These are phyloP conservation scores for Eutrema salsugineum DNA, from an alignment of 441 rosid species.

Conservation along the genomic window DNA sequence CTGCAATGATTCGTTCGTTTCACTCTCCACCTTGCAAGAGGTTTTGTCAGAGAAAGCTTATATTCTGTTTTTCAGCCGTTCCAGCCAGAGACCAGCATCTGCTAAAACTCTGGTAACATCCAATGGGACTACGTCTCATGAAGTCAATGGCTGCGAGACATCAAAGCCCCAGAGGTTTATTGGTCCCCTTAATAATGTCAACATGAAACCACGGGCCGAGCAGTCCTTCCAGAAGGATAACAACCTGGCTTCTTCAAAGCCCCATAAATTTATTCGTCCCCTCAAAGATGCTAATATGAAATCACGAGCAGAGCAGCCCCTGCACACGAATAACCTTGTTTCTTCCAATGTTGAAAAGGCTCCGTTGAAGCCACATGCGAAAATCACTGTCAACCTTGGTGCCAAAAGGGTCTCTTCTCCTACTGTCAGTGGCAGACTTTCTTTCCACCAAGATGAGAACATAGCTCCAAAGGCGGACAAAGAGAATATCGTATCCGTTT, in stretches of 20 bases:
- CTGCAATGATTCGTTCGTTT: constrained; percentile 82
- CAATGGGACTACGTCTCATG: constrained; percentile 55
- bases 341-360: constrained; percentile 53
- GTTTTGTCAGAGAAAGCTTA: constrained; percentile 93
- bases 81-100: constrained; percentile 60
- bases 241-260: constrained; percentile 37
- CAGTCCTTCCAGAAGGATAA: constrained; percentile 37
- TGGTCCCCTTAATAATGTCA: constrained; percentile 34
- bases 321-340: constrained; percentile 31
- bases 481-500: constrained; percentile 35
- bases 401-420: constrained; percentile 49
- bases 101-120: constrained; percentile 32
- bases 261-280: constrained; percentile 31
- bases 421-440: constrained; percentile 44
- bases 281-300: constrained; percentile 36
- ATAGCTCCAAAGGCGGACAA: constrained; percentile 38
- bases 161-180: constrained; percentile 38
- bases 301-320: constrained; percentile 35
- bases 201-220: constrained; percentile 36
- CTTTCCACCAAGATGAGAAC: constrained; percentile 40
- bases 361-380: constrained; percentile 45
- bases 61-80: constrained; percentile 84
- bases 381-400: constrained; percentile 55
- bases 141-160: constrained; percentile 49
- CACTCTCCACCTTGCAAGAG: constrained; percentile 69